These are phyloP conservation scores for Pisolithus microcarpus DNA, from an alignment of 768 basidiomycete genomes.

Conservation along the genomic window DNA sequence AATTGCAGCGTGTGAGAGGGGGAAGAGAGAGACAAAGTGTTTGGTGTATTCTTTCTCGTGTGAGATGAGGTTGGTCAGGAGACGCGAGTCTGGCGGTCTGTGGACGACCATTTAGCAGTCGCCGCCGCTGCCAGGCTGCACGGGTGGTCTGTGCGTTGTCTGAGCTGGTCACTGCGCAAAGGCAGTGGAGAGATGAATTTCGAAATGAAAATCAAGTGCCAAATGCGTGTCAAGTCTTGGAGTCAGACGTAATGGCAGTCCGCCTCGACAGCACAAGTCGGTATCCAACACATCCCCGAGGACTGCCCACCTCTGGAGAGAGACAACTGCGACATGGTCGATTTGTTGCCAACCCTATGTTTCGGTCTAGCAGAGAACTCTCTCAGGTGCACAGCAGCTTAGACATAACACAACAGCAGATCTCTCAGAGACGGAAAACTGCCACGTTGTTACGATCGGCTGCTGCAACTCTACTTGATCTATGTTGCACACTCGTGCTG, in stretches of 20 bases:
- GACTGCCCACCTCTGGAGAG: conserved; percentile 28
- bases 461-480: neutral
- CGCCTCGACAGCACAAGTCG: no score
- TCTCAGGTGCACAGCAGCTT: conserved; percentile 33
- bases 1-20: conserved; percentile 52
- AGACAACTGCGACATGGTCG: conserved; percentile 29
- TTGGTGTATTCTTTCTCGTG: conserved; percentile 70
- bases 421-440: conserved; percentile 13
- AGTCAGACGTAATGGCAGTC: no score
- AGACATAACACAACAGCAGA: neutral
- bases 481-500: no score
- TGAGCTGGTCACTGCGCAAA: no score
- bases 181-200: no score
- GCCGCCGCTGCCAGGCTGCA: no score
- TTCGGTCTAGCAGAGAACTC: conserved; percentile 56
- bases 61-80: conserved; percentile 58
- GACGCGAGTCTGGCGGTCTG: conserved; percentile 63
- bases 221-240: no score
- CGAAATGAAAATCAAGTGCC: no score
- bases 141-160: no score
- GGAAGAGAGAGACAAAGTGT: conserved; percentile 50
- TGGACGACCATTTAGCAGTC: conserved; percentile 35
- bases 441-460: conserved; percentile 24
- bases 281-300: no score
- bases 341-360: conserved; percentile 56